Evolutionary conservation across 2,329 filamentous ascomycete species (phyloP).

Genomic region (Aspergillus aculeatinus): DNA sequence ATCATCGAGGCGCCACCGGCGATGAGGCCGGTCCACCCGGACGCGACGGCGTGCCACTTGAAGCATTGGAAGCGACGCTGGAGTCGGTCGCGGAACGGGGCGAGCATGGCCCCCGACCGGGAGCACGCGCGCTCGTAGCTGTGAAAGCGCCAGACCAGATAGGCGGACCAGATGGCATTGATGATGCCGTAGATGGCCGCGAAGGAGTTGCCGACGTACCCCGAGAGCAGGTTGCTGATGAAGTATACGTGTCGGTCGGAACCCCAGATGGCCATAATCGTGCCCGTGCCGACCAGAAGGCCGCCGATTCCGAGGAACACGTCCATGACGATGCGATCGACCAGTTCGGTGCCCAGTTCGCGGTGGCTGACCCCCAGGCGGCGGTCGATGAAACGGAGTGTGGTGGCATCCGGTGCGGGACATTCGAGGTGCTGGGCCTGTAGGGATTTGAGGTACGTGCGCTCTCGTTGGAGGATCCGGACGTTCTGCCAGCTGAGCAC

Average conservation of each 20-base stretch:
- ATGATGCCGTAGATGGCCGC: conserved; percentile 51
- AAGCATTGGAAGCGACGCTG: conserved; percentile 42
- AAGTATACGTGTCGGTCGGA: conserved; percentile 43
- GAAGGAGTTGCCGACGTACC: conserved; percentile 55
- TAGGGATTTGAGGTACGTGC: conserved; percentile 30
- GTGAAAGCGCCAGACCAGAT: conserved; percentile 44
- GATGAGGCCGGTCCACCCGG: conserved; percentile 48
- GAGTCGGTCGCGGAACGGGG: conserved; percentile 30
- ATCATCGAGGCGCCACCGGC: conserved; percentile 52
- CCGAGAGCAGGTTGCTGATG: conserved; percentile 55
- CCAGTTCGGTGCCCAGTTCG: conserved; percentile 52
- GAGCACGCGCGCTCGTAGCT: conserved; percentile 36
- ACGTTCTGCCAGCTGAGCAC: conserved; percentile 48
- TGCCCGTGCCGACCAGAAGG: conserved; percentile 52
- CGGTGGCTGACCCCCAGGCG: conserved; percentile 48
- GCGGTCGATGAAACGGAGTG: conserved; percentile 32
- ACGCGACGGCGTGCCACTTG: conserved; percentile 47
- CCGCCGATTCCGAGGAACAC: conserved; percentile 51
- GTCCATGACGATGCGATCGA: conserved; percentile 55
- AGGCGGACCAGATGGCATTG: conserved; percentile 51
- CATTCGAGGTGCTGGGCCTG: conserved; percentile 13
- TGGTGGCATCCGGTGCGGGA: conserved; percentile 18
- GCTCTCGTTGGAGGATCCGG: conserved; percentile 46
- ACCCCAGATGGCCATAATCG: conserved; percentile 55
- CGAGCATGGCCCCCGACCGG: conserved; percentile 16